A percentile compares a stretch with the other conserved stretches of the same genome.
Conservation (phyloP, 2,329 filamentous ascomycete species). For the Tolypocladium cylindrosporum region DNA sequence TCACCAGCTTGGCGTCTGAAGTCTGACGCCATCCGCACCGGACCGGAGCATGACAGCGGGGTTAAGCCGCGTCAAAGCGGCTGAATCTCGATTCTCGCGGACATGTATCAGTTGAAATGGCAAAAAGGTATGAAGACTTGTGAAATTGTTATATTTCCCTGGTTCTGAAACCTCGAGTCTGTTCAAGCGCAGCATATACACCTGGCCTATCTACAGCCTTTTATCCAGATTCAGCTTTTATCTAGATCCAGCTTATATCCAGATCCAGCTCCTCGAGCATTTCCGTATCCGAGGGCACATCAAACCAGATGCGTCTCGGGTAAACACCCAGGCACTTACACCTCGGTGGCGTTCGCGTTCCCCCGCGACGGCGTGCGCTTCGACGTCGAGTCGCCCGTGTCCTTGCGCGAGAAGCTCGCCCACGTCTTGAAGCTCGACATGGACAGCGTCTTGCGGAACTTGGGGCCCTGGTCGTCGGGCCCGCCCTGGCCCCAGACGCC, state of each 20-base stretch:
- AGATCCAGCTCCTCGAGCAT: too few relatives aligned
- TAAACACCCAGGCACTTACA: neutral
- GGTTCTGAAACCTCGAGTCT: neutral
- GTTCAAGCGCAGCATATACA: neutral
- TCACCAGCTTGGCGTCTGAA: neutral
- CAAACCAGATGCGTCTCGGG: too few relatives aligned
- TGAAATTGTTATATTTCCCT: neutral
- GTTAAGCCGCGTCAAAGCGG: neutral
- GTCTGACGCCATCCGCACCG: neutral
- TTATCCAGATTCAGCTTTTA: too few relatives aligned
- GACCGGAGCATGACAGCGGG: neutral
- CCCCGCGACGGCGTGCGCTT: conserved; percentile 15
- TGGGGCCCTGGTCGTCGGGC: conserved; percentile 33
- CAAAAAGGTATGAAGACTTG: neutral
- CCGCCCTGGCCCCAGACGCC: conserved; percentile 44
- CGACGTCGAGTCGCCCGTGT: conserved; percentile 25
- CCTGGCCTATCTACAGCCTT: too few relatives aligned
- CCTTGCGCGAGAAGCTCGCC: conserved; percentile 31
- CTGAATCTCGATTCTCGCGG: neutral
- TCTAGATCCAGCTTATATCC: too few relatives aligned
- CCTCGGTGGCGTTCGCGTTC: neutral
- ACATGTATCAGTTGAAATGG: neutral
- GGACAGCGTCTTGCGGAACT: conserved; percentile 38
- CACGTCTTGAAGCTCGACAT: conserved; percentile 41
- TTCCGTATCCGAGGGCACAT: too few relatives aligned